Base-by-base conservation (phyloP, 1,139 yeast genomes). In the Blastobotrys elegans region DNA sequence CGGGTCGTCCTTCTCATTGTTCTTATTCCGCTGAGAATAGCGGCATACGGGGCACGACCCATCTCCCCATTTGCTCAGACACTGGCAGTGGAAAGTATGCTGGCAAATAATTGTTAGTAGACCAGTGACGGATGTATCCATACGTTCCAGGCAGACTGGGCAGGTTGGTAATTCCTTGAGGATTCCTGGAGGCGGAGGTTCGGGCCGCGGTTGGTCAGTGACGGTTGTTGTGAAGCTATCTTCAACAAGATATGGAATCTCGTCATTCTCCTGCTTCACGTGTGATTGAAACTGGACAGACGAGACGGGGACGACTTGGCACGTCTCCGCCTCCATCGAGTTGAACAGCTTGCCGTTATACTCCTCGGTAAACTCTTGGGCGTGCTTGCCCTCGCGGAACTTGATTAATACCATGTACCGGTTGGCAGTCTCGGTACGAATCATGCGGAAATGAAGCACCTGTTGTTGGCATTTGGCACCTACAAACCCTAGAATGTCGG, bases 1-100 rank as follows among this genome's bases (percentile, higher is more conserved):
- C 4, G 44, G 38, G 14, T 33, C 43, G 10, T 37, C 16, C 18
- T 30, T 33, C 30, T 43, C 16, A 13, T n/a, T 10, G 3, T n/a
- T n/a, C 2, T 18, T 7, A 4, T 7, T 22, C 11, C 40, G 26
- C 43, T 62, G 67, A 6, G 96, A 82, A 59, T 87, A 86, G 32
- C 97, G 71, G 63, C 97, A 90, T 4, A 90, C 89, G 0, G 97
- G 97, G 62, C 97, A 90, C 26, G 88, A 79, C 51, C 88, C 95
- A 61, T 88, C 96, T 49, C 79, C 79, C 97, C 97, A 90, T 65
- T 84, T 85, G 32, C 88, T 80, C 45, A 90, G 71, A 63, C 97
- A 90, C 56, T 79, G 86, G 58, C 96, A 89, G 64, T 90, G 97
- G 65, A 88, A 90, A 0, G 96, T 88, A 62, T 90, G 97, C 62